Conservation (phyloP, 345 rosid genomes). For the Moringa oleifera region DNA sequence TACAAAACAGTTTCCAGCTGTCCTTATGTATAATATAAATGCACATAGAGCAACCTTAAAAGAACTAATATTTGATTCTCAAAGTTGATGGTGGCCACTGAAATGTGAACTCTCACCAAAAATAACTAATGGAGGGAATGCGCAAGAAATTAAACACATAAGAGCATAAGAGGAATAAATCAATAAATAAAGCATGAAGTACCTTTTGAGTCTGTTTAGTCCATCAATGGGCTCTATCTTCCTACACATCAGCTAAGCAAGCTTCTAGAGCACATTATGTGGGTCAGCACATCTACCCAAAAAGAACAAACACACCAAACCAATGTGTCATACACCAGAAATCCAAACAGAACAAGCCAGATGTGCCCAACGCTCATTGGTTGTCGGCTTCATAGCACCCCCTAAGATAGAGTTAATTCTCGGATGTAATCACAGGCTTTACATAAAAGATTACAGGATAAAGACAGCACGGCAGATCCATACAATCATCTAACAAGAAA, state of each 20-base stretch:
- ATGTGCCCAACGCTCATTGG: slow-evolving; percentile 96
- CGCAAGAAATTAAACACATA: slow-evolving; percentile 8
- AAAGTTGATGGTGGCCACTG: slow-evolving; percentile 4
- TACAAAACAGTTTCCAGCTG: slow-evolving; percentile 91
- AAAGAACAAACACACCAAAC: slow-evolving; percentile 8
- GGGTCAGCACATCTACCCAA: slow-evolving; percentile 19
- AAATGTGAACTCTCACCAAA: slow-evolving; percentile 4
- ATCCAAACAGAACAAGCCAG: slow-evolving; percentile 98
- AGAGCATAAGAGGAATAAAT: too few species aligned
- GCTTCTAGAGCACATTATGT: slow-evolving; percentile 77
- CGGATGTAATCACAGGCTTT: slow-evolving; percentile 14
- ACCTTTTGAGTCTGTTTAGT: slow-evolving; percentile 77
- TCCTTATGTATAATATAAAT: slow-evolving; percentile 52
- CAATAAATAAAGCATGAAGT: slow-evolving; percentile 6
- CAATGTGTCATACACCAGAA: slow-evolving; percentile 60
- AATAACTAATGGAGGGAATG: slow-evolving; percentile 1
- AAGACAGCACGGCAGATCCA: slow-evolving; percentile 57
- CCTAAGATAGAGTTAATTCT: slow-evolving; percentile 39
- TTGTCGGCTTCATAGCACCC: slow-evolving; percentile 94
- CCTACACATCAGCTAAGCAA: slow-evolving; percentile 86
- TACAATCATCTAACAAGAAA: too few species aligned
- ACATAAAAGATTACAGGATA: slow-evolving; percentile 59
- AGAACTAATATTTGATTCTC: slow-evolving; percentile 2
- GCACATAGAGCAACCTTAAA: slow-evolving; percentile 3
- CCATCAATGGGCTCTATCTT: slow-evolving; percentile 99